These are phyloP conservation scores for Fraxinus ornus DNA, from an alignment of 305 asterid genomes.

Conservation along the genomic window DNA sequence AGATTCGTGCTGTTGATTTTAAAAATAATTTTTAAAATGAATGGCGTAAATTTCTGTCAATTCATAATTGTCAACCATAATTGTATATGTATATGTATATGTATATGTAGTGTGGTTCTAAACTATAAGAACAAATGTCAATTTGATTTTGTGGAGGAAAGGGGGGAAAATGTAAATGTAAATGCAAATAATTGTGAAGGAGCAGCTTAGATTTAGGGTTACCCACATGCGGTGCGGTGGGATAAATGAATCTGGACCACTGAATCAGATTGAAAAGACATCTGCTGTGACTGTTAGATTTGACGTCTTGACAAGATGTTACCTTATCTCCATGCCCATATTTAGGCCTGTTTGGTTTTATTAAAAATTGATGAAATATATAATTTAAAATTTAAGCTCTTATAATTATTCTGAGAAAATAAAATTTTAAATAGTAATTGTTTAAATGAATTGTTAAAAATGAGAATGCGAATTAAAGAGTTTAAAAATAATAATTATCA, in stretches of 20 bases:
- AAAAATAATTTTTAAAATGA: too few species aligned
- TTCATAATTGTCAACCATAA: neutral
- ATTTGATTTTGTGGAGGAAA: neutral
- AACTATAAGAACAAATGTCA: neutral
- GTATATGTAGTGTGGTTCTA: neutral
- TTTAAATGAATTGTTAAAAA: too few species aligned
- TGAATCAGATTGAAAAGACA: neutral
- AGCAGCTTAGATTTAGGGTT: neutral
- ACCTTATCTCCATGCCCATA: neutral
- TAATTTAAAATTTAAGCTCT: too few species aligned
- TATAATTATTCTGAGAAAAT: too few species aligned
- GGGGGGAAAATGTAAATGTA: neutral
- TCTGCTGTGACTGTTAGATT: neutral
- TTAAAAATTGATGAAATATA: too few species aligned
- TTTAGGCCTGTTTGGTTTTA: neutral
- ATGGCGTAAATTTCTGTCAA: too few species aligned
- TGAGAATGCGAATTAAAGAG: neutral
- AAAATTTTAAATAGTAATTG: too few species aligned
- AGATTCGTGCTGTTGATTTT: neutral
- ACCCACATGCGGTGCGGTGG: neutral
- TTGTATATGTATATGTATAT: too few species aligned
- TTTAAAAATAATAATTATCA: too few species aligned
- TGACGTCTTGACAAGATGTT: slow-evolving; percentile 25
- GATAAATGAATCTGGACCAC: neutral
- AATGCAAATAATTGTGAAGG: neutral